Evolutionary conservation across 495 filamentous ascomycete genomes (phyloP).

Genomic region (Penicillium diatomitis): DNA sequence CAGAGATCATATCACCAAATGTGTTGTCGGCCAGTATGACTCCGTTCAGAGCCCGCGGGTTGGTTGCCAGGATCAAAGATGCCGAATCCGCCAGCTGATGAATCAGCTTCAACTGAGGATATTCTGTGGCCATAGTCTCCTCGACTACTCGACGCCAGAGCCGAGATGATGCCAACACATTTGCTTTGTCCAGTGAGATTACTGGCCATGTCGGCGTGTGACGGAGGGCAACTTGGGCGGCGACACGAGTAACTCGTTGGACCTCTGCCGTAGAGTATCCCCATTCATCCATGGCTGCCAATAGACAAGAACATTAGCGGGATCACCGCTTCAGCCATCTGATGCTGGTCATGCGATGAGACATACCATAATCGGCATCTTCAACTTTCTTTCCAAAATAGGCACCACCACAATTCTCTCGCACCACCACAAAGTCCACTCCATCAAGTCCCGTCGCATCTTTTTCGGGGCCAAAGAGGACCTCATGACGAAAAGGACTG

Average conservation of each 20-base stretch:
- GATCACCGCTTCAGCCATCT: too few species aligned
- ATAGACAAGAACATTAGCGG: too few species aligned
- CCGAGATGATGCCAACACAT: conserved; percentile 41
- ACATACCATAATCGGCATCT: conserved; percentile 31
- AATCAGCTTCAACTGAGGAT: conserved; percentile 35
- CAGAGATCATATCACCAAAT: conserved; percentile 45
- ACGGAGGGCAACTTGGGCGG: conserved; percentile 36
- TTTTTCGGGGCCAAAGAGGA: conserved; percentile 15
- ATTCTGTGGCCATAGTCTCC: conserved; percentile 37
- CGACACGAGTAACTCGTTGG: conserved; percentile 38
- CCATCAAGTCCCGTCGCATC: conserved; percentile 13
- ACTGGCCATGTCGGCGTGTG: conserved; percentile 37
- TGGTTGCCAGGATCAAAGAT: conserved; percentile 39
- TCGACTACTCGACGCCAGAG: conserved; percentile 40
- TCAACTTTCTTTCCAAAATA: conserved; percentile 45
- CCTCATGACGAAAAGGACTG: conserved; percentile 36
- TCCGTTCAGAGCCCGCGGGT: conserved; percentile 40
- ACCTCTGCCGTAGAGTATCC: conserved; percentile 38
- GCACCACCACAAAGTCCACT: conserved; percentile 41
- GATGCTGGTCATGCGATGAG: too few species aligned
- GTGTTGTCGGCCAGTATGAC: conserved; percentile 43
- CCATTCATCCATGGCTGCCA: conserved; percentile 38
- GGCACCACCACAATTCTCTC: conserved; percentile 45
- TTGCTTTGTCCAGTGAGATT: conserved; percentile 42
- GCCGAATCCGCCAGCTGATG: conserved; percentile 44